phyloP scores from a whole-genome alignment of 768 basidiomycete genomes.

The Boletus rubescentipes region DNA sequence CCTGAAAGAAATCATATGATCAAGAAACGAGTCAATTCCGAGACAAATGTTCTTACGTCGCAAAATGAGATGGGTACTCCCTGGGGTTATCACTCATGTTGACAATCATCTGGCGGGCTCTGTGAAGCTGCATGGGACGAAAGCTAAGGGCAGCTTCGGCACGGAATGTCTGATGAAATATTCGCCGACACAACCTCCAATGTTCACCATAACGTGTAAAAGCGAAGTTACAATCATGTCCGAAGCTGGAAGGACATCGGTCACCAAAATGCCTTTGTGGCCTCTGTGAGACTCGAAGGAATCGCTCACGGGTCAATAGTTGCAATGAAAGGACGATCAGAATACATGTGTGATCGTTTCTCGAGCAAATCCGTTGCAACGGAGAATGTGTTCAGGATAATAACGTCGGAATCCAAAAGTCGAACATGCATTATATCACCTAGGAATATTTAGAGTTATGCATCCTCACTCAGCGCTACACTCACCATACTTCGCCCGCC shows the following conservation, averaged over 20 bases:
- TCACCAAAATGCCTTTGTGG: no score
- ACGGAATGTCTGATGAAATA: conserved; percentile 5
- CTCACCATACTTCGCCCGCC: no score
- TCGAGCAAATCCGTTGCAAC: no score
- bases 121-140: conserved; percentile 4
- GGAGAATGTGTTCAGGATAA: no score
- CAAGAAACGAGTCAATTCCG: no score
- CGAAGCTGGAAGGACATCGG: no score
- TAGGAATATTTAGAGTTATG: no score
- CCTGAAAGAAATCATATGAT: neutral
- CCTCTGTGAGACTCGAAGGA: no score
- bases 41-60: neutral
- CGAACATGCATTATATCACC: no score
- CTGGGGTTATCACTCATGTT: neutral
- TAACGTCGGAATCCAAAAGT: no score
- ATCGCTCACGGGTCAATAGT: neutral
- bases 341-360: neutral
- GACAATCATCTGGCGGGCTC: neutral
- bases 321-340: neutral
- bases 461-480: no score
- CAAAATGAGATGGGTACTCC: neutral
- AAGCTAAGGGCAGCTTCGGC: neutral
- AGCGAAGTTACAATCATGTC: neutral
- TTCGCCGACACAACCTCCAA: conserved; percentile 2
- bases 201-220: neutral